These are phyloP conservation scores for Linnemannia hyalina DNA, from an alignment of 192 early-diverging fungal species.

Conservation along the genomic window DNA sequence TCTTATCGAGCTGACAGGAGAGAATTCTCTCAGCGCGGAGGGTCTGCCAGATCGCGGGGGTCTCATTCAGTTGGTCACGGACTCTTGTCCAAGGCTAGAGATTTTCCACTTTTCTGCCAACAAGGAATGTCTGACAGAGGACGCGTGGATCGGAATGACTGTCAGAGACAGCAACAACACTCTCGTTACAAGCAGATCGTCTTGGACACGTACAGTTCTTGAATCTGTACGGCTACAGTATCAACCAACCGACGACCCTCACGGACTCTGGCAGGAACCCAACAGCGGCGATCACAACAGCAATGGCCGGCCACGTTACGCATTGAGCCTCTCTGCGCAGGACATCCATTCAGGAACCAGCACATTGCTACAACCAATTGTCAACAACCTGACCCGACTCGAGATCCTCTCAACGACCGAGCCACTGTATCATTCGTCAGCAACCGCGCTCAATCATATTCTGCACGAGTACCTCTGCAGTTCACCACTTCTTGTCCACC, in stretches of 20 bases:
- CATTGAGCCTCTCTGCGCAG: background rate
- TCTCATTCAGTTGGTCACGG: background rate
- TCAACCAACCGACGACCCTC: background rate
- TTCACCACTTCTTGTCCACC: background rate
- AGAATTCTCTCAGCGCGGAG: background rate
- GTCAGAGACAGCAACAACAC: background rate
- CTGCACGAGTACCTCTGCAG: background rate
- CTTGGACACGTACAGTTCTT: background rate
- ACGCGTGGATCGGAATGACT: background rate
- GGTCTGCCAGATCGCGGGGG: background rate
- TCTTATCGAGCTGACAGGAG: background rate
- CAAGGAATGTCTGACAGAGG: background rate
- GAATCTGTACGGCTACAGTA: background rate
- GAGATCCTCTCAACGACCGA: background rate
- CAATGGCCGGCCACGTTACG: background rate
- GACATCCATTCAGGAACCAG: background rate
- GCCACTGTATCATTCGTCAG: background rate
- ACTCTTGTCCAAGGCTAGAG: slow-evolving; percentile 2
- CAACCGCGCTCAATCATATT: background rate
- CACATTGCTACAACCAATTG: background rate
- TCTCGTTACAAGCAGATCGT: background rate
- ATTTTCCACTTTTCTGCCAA: background rate
- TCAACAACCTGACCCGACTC: slow-evolving; percentile 2
- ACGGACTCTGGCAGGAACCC: background rate
- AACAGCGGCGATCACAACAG: no score